Conservation (phyloP, 2,329 filamentous ascomycete species). For the Aspergillus sp. region DNA sequence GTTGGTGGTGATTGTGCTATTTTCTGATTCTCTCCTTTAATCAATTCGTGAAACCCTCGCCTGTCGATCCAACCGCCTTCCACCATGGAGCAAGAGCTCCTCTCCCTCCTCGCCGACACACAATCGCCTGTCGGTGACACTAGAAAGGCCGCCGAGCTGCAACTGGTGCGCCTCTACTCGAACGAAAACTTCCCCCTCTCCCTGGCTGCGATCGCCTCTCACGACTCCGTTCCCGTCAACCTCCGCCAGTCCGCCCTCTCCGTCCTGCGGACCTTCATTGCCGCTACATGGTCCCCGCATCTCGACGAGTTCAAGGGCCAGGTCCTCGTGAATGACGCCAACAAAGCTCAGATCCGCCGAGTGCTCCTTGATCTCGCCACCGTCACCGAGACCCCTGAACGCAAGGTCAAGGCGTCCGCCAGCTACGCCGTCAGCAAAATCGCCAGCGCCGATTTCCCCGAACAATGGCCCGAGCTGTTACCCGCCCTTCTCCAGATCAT, state of each 20-base stretch:
- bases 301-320: slow-evolving; percentile 68
- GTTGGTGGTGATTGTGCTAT: neutral
- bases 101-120: slow-evolving; percentile 82
- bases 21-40: neutral
- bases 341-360: slow-evolving; percentile 70
- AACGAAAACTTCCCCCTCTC: slow-evolving; percentile 72
- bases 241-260: slow-evolving; percentile 82
- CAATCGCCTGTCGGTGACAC: slow-evolving; percentile 72
- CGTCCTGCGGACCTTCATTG: slow-evolving; percentile 76
- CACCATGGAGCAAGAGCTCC: slow-evolving; percentile 86
- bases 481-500: slow-evolving; percentile 76
- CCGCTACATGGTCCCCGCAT: slow-evolving; percentile 76
- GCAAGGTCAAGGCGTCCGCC: slow-evolving; percentile 84
- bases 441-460: slow-evolving; percentile 86
- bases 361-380: slow-evolving; percentile 75
- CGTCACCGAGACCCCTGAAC: slow-evolving; percentile 66
- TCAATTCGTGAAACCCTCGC: neutral
- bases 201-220: slow-evolving; percentile 75
- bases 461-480: slow-evolving; percentile 88
- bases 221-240: slow-evolving; percentile 68
- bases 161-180: slow-evolving; percentile 68
- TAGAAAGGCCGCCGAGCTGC: slow-evolving; percentile 82
- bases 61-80: neutral
- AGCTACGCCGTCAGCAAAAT: slow-evolving; percentile 93
- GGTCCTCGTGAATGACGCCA: slow-evolving; percentile 67